A percentile compares a stretch with the other conserved stretches of the same genome.
Conservation (phyloP, 306 rosid species). For the Medicago ruthenica region DNA sequence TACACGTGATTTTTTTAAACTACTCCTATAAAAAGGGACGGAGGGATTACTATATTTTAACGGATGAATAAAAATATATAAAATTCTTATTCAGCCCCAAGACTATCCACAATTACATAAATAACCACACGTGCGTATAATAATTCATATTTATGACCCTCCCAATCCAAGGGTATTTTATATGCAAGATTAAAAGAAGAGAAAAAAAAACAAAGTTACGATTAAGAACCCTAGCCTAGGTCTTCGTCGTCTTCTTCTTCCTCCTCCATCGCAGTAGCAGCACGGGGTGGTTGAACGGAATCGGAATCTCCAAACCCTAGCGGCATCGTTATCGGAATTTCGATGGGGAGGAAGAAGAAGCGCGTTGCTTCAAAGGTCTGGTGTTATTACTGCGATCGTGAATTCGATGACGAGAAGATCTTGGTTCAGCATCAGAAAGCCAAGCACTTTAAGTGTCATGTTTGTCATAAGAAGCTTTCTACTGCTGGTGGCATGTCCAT, state of each 20-base stretch:
- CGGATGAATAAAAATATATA: too few relatives aligned
- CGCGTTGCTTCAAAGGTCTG: constrained; percentile 92
- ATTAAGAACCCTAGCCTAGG: constrained; percentile 32
- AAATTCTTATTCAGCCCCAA: neutral
- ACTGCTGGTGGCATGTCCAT: constrained; percentile 99
- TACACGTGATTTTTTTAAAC: too few relatives aligned
- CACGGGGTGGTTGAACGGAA: constrained; percentile 4
- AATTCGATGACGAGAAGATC: constrained; percentile 97
- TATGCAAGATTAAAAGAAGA: neutral
- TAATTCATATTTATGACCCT: neutral
- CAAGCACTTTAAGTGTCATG: constrained; percentile 96
- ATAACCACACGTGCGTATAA: neutral
- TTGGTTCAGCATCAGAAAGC: constrained; percentile 99
- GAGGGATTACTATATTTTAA: too few relatives aligned
- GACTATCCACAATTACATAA: neutral
- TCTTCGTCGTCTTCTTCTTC: constrained; percentile 22
- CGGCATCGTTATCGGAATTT: neutral
- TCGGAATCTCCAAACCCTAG: neutral
- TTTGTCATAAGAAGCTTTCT: constrained; percentile 98
- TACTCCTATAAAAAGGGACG: too few relatives aligned
- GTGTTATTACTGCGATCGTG: constrained; percentile 99
- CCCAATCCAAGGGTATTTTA: neutral
- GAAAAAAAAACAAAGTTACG: neutral
- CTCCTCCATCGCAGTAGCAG: constrained; percentile 15
- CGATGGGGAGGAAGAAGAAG: constrained; percentile 97